Conservation (phyloP, 352 stramenopile genomes). For the Pseudoperonospora humuli region DNA sequence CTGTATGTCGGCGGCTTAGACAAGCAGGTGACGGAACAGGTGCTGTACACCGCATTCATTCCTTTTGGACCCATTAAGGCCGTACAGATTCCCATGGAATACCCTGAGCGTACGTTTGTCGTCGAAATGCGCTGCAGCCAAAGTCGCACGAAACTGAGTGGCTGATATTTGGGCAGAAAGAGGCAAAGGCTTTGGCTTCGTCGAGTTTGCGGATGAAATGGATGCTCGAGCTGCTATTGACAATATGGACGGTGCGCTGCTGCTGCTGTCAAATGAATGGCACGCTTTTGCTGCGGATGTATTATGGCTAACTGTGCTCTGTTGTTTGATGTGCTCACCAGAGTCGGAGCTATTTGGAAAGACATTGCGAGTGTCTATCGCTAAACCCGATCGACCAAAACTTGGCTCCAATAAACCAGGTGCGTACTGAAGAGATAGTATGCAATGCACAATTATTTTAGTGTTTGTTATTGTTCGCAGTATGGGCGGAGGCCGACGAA, state of each 20-base stretch:
- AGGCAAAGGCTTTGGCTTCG: constrained; percentile 91
- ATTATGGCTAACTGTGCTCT: constrained; percentile 2
- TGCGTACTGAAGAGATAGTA: constrained; percentile 12
- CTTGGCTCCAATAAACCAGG: constrained; percentile 72
- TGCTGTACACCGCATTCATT: constrained; percentile 81
- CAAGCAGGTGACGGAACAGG: constrained; percentile 79
- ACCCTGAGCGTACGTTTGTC: constrained; percentile 47
- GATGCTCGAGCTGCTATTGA: constrained; percentile 90
- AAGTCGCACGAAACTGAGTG: neutral
- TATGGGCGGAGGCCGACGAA: constrained; percentile 57
- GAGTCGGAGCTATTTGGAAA: constrained; percentile 89
- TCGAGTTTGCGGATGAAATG: constrained; percentile 88
- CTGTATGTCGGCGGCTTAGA: constrained; percentile 90
- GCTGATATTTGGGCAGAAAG: constrained; percentile 30
- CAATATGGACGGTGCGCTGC: constrained; percentile 89
- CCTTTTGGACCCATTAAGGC: constrained; percentile 76
- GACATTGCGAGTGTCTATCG: constrained; percentile 88
- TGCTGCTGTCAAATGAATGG: neutral
- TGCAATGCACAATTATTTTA: neutral
- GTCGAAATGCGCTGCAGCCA: neutral
- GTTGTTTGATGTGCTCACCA: constrained; percentile 14
- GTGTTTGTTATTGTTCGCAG: constrained; percentile 16
- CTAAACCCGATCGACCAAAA: constrained; percentile 76
- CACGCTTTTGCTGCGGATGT: neutral
- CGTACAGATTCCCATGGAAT: constrained; percentile 73